These are phyloP conservation scores for Salix suchowensis DNA, from an alignment of 345 rosid genomes.

Conservation along the genomic window DNA sequence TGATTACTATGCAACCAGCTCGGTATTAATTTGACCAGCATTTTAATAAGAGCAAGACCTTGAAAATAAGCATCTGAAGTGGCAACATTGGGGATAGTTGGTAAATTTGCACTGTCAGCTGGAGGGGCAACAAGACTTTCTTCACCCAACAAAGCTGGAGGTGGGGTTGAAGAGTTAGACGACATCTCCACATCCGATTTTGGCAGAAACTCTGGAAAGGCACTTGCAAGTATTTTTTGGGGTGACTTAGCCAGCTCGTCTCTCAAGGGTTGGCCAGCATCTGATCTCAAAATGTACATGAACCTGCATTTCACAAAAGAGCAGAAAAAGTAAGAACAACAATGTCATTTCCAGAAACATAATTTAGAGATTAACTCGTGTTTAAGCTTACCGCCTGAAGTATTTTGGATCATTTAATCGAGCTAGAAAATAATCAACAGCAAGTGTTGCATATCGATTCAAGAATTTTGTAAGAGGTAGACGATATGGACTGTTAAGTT, in stretches of 20 bases:
- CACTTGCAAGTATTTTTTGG: constrained; percentile 75
- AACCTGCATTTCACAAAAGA: constrained; percentile 49
- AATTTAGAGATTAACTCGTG: constrained; percentile 11
- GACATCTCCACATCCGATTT: constrained; percentile 53
- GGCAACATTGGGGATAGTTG: constrained; percentile 37
- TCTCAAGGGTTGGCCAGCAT: constrained; percentile 90
- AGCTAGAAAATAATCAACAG: constrained; percentile 95
- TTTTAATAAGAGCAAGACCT: constrained; percentile 88
- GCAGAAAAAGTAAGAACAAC: constrained; percentile 1
- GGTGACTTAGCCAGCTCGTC: constrained; percentile 95
- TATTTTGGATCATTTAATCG: constrained; percentile 85
- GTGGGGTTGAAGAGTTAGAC: constrained; percentile 54
- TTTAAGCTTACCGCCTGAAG: constrained; percentile 74
- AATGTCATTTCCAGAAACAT: not conserved
- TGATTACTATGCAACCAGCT: constrained; percentile 87
- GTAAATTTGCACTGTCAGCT: constrained; percentile 49
- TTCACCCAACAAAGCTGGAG: constrained; percentile 55
- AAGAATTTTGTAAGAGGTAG: constrained; percentile 88
- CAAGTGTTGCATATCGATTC: constrained; percentile 83
- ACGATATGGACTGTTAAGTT: constrained; percentile 97
- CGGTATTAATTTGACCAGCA: constrained; percentile 83
- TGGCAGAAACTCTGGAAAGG: constrained; percentile 78
- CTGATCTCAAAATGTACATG: constrained; percentile 90
- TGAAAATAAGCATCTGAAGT: constrained; percentile 83
- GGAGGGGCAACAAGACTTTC: constrained; percentile 52